Base-by-base conservation (phyloP, 495 filamentous ascomycete genomes). In the Aspergillus coremiiformis region DNA sequence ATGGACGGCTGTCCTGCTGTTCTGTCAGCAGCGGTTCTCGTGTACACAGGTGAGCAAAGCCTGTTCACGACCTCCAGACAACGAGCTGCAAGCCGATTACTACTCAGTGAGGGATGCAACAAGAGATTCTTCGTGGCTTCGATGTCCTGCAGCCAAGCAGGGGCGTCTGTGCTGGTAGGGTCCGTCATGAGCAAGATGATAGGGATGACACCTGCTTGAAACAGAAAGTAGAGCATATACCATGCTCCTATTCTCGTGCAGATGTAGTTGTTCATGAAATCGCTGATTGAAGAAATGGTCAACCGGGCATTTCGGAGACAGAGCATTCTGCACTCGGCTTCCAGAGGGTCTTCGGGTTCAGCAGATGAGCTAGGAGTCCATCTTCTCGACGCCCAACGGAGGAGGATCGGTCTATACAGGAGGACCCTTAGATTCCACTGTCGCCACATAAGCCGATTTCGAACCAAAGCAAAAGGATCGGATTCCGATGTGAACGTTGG, bases 151-250 rank as follows among this genome's bases (percentile, higher is more conserved):
- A 73, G 60, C 75, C 75, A 78, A 30, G 55, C 54, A 6, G 65
- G 56, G 9, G 74, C 72, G 19, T 72, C 69, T 12, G 71, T 62
- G 37, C 67, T 72, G 12, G 66, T 66, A 0, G 76, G 70, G 35
- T 75, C 71, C 10, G 69, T 78, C 66, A 74, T 74, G 19, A 79
- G 63, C 41, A 75, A 70, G 39, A 79, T 71, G 35, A 74, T 65
- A 1, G 76, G 76, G 27, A 79, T 78, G 0, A 79, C 52, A 11
- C 65, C 73, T 15, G 76, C 75, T 63, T 79, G 76, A 63, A 79
- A 79, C 17, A 79, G 70, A 57, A 78, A 79, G 53, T 79, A 76
- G 69, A 78, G 69, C 62, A 74, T 71, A 46, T 79, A 78, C 76
- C 76, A 79, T 21, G 71, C 72, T 9, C 69, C 72, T 6, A 78